Conservation (phyloP, 768 basidiomycete genomes). For the Xerocomus brunneocitrinus region DNA sequence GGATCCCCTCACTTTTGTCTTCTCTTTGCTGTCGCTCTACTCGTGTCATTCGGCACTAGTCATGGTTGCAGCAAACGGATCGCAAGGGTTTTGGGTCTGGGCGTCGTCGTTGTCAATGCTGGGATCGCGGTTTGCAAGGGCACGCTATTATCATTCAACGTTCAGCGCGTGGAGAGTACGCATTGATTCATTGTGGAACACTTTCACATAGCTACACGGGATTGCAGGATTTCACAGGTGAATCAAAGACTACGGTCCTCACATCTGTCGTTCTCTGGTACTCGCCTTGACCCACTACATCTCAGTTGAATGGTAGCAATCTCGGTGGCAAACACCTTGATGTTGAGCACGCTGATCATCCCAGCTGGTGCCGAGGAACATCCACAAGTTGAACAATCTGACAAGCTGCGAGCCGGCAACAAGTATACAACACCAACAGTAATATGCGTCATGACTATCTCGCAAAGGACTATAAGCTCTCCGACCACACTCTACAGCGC, state of each 20-base stretch:
- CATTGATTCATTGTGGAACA: neutral
- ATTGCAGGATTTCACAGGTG: conserved; percentile 50
- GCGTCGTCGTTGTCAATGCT: conserved; percentile 8
- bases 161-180: conserved; percentile 66
- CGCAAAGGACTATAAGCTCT: conserved; percentile 80
- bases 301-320: conserved; percentile 65
- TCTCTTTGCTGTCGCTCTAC: conserved; percentile 1
- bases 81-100: conserved; percentile 18
- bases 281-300: neutral
- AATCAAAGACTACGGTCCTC: conserved; percentile 54
- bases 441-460: conserved; percentile 59
- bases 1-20: neutral
- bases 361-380: conserved; percentile 34
- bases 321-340: conserved; percentile 81
- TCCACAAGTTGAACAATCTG: conserved; percentile 63
- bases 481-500: conserved; percentile 70
- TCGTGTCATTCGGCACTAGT: neutral
- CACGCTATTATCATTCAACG: conserved; percentile 38
- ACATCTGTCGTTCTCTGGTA: conserved; percentile 37
- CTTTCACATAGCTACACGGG: conserved; percentile 32
- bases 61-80: neutral
- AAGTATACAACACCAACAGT: conserved; percentile 30
- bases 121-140: conserved; percentile 67
- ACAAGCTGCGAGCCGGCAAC: conserved; percentile 90
- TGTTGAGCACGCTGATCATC: conserved; percentile 53